Base-by-base conservation (phyloP, 257 asterid genomes). In the Thymus mandschuricus region DNA sequence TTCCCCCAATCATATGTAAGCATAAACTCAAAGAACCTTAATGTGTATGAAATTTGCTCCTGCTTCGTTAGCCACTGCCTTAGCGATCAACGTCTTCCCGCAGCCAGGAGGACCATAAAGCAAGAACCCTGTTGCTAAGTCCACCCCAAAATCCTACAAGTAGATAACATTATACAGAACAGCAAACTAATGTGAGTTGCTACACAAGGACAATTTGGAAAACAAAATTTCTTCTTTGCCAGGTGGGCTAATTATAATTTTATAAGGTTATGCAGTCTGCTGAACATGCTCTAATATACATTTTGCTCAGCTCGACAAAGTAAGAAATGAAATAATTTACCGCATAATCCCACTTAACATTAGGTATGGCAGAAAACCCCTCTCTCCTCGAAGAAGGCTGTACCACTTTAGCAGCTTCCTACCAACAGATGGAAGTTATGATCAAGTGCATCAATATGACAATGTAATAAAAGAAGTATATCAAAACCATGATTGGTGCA, bases 101-200 rank as follows among this genome's bases (percentile, higher is more conserved):
- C 98, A 91, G 61, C 98, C 97, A 7, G 98, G 98, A 73, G 98
- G 98, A 61, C 98, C 97, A 81, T 87, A 89, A 38, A 94, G 98
- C 87, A 94, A 81, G 79, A 89, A 87, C 60, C 98, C 98, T 4
- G 91, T 85, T 69, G 83, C 97, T 55, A 81, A 48, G 59, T 84
- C 81, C 67, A 84, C 77, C 41, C 92, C 96, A 66, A 86, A 83
- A 43, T 80, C 79, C 98, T 93, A 83, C 79, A 80, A 85, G 44
- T 49, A 10, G 30, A 50, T 60, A 69, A 58, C 62, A 50, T 65
- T 43, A 35, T 70, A 65, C 43, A 62, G 45, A 44, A 51, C 34
- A 13, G 29, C 44, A 60, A 63, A 55, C 44, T 12, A 43, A 43
- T 13, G 30, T 57, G 40, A 69, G 65, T 43, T 52, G 45, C 51